Conservation (phyloP, 2,329 filamentous ascomycete genomes). For the Alternaria longipes region DNA sequence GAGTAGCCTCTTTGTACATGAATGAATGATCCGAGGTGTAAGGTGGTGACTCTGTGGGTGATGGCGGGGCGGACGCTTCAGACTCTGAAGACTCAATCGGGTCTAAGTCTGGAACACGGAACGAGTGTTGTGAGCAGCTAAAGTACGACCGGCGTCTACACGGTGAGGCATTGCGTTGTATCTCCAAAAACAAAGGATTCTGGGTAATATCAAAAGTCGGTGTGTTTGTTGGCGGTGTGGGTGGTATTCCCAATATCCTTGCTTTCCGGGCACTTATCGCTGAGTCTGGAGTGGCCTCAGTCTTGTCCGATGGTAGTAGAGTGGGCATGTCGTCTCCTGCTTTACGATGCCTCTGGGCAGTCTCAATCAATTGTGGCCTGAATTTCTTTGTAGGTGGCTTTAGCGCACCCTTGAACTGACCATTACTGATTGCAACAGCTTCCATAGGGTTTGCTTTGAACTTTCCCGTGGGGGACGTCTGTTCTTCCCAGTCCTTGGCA, state of each 20-base stretch:
- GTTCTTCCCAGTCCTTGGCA: slow-evolving; percentile 37
- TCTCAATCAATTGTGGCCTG: slow-evolving; percentile 82
- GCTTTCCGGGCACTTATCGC: slow-evolving; percentile 36
- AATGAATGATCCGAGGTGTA: slow-evolving; percentile 60
- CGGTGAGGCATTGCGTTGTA: slow-evolving; percentile 47
- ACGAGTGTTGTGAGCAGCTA: slow-evolving; percentile 61
- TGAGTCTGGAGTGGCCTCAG: slow-evolving; percentile 70
- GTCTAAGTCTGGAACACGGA: slow-evolving; percentile 68
- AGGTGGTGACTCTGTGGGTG: slow-evolving; percentile 57
- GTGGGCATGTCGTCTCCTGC: slow-evolving; percentile 71
- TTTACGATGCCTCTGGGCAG: slow-evolving; percentile 74
- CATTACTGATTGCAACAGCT: slow-evolving; percentile 35
- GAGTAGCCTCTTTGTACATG: slow-evolving; percentile 62
- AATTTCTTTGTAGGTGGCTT: slow-evolving; percentile 61
- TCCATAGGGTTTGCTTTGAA: slow-evolving; percentile 44
- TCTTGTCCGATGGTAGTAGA: slow-evolving; percentile 73
- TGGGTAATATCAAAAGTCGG: slow-evolving; percentile 42
- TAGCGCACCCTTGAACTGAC: slow-evolving; percentile 33
- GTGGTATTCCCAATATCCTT: slow-evolving; percentile 58
- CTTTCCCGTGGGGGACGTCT: slow-evolving; percentile 31
- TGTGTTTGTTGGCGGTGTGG: slow-evolving; percentile 57
- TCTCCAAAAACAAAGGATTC: slow-evolving; percentile 49
- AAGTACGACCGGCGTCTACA: slow-evolving; percentile 46
- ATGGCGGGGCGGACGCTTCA: slow-evolving; percentile 58
- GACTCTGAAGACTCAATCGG: slow-evolving; percentile 70